Base-by-base conservation (phyloP, 768 basidiomycete species). In the Amanita pseudoporphyria region DNA sequence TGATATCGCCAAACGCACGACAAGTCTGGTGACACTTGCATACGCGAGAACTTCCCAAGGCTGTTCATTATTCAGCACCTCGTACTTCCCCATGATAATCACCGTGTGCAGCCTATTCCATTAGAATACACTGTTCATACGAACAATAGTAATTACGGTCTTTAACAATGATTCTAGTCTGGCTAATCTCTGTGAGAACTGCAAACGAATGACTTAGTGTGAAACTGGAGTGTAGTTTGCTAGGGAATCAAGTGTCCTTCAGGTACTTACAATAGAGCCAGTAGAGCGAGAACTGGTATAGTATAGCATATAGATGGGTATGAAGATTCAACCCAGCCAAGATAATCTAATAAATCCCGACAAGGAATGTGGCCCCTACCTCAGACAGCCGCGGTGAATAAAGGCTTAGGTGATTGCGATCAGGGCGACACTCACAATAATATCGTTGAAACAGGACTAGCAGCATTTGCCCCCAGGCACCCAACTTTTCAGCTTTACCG, bases 391-490 rank as follows among this genome's bases (percentile, higher is more conserved):
- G 36, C 19, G 10, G 6, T 39, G 9, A 39, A 22, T 9, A 39
- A 28, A 3, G 26, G 35, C 35, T 36, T 18, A 36, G 35, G 16
- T 42, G 22, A n/a, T 18, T 18, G 22, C 24, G 14, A 10, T 14
- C 44, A 32, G 10, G n/a, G 31, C 12, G 9, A 32, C 6, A 48
- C 47, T 48, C 35, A 48, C 47, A 13, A 18, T 37, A 14, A 26
- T 18, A 38, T 12, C 9, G 12, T 33, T 28, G 43, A 52, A 55
- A 53, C 37, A 28, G 26, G 26, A 52, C 67, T 72, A 86, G 64
- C 87, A 88, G 63, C 87, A 89, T 61, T 73, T 78, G 45, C 68
- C 66, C 49, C 82, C 71, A 42, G 84, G 81, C 45, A 85, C 58
- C 80, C 81, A 82, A 49, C 69, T 71, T 63, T 73, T 79, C 43